A percentile compares a stretch with the other conserved stretches of the same genome.
phyloP scores from a whole-genome alignment of 345 rosid genomes.

The Citrus medica region DNA sequence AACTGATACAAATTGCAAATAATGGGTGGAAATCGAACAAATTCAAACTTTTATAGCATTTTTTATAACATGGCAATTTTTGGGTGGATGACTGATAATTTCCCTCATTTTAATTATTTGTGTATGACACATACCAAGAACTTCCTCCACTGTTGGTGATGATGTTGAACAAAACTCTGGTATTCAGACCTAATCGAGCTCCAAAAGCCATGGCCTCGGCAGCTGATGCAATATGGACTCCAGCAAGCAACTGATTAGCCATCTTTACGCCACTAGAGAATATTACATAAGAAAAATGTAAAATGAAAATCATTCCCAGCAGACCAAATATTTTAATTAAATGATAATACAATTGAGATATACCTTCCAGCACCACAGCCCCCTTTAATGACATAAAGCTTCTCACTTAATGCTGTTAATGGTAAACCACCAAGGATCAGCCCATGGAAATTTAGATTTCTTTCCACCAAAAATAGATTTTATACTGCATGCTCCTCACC shows the following conservation, averaged over 20 bases:
- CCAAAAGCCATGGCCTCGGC: conserved; percentile 99
- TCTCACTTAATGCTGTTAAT: conserved; percentile 83
- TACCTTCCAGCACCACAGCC: conserved; percentile 98
- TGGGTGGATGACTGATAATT: too few species aligned
- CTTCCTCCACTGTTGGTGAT: conserved; percentile 62
- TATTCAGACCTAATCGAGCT: conserved; percentile 82
- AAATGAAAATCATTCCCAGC: background rate
- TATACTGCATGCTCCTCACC: conserved; percentile 35
- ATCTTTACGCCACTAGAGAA: conserved; percentile 72
- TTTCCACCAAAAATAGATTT: conserved; percentile 10
- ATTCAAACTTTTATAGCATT: too few species aligned
- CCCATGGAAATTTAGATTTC: conserved; percentile 13
- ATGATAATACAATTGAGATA: conserved; percentile 13
- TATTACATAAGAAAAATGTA: conserved; percentile 11
- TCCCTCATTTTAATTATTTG: background rate
- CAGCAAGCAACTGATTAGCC: conserved; percentile 98
- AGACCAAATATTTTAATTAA: background rate
- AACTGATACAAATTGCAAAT: too few species aligned
- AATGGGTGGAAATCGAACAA: background rate
- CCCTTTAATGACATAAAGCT: conserved; percentile 88
- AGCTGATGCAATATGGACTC: conserved; percentile 93
- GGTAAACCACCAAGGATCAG: conserved; percentile 19
- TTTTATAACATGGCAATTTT: too few species aligned
- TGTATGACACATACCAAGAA: conserved; percentile 66
- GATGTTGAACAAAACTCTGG: conserved; percentile 65